These are phyloP conservation scores for Rhodotorula kratochvilovae DNA, from an alignment of 768 basidiomycete genomes.

Conservation along the genomic window DNA sequence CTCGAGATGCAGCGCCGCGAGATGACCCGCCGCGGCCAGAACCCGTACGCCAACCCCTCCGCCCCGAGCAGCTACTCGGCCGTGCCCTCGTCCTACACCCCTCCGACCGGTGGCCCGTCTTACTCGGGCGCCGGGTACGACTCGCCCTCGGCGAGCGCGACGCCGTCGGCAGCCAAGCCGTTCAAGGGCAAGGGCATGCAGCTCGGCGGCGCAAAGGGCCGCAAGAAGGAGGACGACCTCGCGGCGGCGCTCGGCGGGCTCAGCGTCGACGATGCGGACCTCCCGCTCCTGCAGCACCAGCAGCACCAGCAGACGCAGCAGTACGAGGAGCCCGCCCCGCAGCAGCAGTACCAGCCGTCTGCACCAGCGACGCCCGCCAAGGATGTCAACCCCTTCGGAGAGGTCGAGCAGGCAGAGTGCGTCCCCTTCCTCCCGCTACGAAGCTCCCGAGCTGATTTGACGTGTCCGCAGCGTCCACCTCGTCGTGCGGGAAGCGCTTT, in stretches of 20 bases:
- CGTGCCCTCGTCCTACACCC: conserved; percentile 25
- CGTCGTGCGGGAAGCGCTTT: conserved; percentile 74
- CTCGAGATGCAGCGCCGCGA: conserved; percentile 96
- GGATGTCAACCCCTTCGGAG: conserved; percentile 53
- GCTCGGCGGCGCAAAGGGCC: conserved; percentile 77
- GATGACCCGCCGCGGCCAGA: conserved; percentile 66
- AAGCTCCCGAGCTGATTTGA: not conserved
- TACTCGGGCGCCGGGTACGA: conserved; percentile 25
- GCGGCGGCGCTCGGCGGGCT: conserved; percentile 84
- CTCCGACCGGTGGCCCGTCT: conserved; percentile 28
- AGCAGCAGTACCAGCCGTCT: conserved; percentile 9
- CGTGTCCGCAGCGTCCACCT: conserved; percentile 66
- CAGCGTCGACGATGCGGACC: conserved; percentile 40
- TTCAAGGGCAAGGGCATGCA: conserved; percentile 98
- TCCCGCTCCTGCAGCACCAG: conserved; percentile 19
- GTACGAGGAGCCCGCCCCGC: conserved; percentile 33
- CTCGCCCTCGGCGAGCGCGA: conserved; percentile 1
- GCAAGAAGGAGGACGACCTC: conserved; percentile 56
- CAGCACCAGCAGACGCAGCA: conserved; percentile 35
- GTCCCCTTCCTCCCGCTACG: conserved; percentile 23
- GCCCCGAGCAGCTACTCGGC: conserved; percentile 14
- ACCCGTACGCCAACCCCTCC: conserved; percentile 42
- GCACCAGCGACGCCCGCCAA: conserved; percentile 52
- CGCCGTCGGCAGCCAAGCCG: conserved; percentile 44
- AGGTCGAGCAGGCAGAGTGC: conserved; percentile 73